Evolutionary conservation across 352 stramenopile genomes (phyloP), one percentile per base, ranked within the genome.

Genomic region (Globisporangium echinulatum): DNA sequence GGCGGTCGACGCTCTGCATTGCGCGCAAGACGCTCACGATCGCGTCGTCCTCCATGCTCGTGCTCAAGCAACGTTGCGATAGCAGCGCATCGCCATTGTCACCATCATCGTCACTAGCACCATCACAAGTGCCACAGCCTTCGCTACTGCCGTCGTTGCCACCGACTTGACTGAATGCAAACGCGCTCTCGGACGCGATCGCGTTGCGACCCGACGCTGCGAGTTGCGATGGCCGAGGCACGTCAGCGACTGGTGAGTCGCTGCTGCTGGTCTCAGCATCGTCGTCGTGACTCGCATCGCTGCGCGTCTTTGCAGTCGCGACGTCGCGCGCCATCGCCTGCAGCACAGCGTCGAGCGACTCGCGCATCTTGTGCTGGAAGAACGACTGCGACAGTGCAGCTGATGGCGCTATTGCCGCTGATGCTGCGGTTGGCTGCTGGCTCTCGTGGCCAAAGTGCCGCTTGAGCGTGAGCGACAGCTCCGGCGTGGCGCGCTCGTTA

Each of bases 311-410:
- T 13, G 46, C 46, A 36, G 46, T 3, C 9, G 13, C 43, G 7
- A 54, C 56, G 47, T 73, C 59, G 8, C 68, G 68, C 37, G 72
- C 54, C 52, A 92, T 66, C 38, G 75, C 58, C 10, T 75, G 37
- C 36, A 95, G 66, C 7, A 95, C 75, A 4, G 58, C 44, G n/a
- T 79, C 64, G 7, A 88, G 58, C 9, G 83, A 87, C 8, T 82
- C 68, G 62, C 84, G 71, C 74, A 93, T 88, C 44, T 87, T 88
- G n/a, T 88, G 69, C 5, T 75, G 68, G 49, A 92, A 95, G 72
- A 85, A 85, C 13, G 85, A 93, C 52, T 95, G 85, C 2, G 85
- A 93, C 11, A 95, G 56, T 33, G 89, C 56, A 38, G 79, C 80
- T 6, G 77, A 77, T 19, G 73, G 49, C 6, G 70, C 5, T 17